Conservation (phyloP, 495 filamentous ascomycete genomes). For the Aspergillus diversus region DNA sequence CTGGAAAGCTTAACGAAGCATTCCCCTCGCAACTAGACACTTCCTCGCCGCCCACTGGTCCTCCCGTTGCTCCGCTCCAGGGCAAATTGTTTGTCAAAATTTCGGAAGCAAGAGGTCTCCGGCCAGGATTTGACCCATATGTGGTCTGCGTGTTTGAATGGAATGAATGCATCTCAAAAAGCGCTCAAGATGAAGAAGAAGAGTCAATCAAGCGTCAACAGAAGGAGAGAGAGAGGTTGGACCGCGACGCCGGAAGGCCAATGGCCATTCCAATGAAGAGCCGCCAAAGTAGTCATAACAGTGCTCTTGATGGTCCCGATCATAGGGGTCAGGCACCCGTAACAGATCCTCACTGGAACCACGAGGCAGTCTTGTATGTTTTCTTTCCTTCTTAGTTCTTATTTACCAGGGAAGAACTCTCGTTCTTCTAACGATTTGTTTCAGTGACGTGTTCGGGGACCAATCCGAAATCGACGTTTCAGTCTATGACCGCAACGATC, state of each 20-base stretch:
- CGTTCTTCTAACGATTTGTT: constrained; percentile 9
- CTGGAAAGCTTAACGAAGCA: constrained; percentile 50
- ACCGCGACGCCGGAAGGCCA: constrained; percentile 74
- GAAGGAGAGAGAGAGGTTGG: constrained; percentile 59
- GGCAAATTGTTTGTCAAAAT: constrained; percentile 92
- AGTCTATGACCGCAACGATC: constrained; percentile 83
- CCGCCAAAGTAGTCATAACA: constrained; percentile 92
- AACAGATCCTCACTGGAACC: constrained; percentile 93
- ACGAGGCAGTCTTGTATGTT: constrained; percentile 91
- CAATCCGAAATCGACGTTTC: constrained; percentile 92
- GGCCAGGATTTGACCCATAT: constrained; percentile 85
- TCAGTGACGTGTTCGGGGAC: constrained; percentile 92
- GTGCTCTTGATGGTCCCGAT: constrained; percentile 69
- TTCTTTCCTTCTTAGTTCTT: constrained; percentile 7
- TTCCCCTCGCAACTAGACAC: constrained; percentile 38
- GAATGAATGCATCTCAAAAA: constrained; percentile 92
- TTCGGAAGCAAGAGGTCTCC: constrained; percentile 77
- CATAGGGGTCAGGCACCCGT: constrained; percentile 69
- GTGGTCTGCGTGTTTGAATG: constrained; percentile 96
- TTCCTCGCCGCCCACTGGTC: constrained; percentile 45
- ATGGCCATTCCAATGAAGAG: constrained; percentile 97
- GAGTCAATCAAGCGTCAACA: constrained; percentile 38
- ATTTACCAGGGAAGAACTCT: neutral
- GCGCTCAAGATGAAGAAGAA: constrained; percentile 64
- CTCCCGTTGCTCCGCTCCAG: constrained; percentile 74